Evolutionary conservation across 1,139 yeast species (phyloP), one percentile per base, ranked within the genome.

Genomic region (Kluyveromyces marxianus): DNA sequence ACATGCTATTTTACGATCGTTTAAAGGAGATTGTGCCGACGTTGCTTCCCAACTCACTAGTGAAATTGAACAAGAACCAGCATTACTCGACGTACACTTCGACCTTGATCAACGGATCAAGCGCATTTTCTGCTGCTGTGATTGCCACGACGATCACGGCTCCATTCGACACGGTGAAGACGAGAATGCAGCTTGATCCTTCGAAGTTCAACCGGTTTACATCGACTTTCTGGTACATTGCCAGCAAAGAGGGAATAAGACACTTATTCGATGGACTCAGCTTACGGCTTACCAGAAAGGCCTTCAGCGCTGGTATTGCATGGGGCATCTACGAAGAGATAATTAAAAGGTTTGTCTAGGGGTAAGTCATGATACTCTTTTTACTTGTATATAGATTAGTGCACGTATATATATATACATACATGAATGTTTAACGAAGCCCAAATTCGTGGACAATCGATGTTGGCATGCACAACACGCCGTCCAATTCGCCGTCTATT

Each of bases 281-380:
- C 39, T 71, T 92, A 54, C 71, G 98, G 50, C 72, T 92, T 46
- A 74, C 86, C 3, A 74, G 98, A 56, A 92, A 92, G 65, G 96
- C 95, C 0, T 66, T 87, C 48, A 83, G 95, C 64, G 92, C 97
- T 0, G 97, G 96, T 2, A 89, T 92, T 49, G 89, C 96, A 44
- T 92, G 98, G 98, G 87, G 96, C 53, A 83, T 92, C 30, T 92
- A 90, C 62, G 98, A 90, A 65, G 97, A 92, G 62, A 67, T 88
- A 50, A 76, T 88, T 36, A 81, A 79, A 54, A 52, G 52, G 37
- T 54, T 60, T 48, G 50, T 56, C 50, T 58, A 50, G 47, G 37
- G 41, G 36, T 27, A 32, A 37, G n/a, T 4, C 7, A 10, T 35
- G 5, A 6, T 7, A 37, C 21, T 32, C 14, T 37, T n/a, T 27